Base-by-base conservation (phyloP, 768 basidiomycete genomes). In the Tulasnella sp. region DNA sequence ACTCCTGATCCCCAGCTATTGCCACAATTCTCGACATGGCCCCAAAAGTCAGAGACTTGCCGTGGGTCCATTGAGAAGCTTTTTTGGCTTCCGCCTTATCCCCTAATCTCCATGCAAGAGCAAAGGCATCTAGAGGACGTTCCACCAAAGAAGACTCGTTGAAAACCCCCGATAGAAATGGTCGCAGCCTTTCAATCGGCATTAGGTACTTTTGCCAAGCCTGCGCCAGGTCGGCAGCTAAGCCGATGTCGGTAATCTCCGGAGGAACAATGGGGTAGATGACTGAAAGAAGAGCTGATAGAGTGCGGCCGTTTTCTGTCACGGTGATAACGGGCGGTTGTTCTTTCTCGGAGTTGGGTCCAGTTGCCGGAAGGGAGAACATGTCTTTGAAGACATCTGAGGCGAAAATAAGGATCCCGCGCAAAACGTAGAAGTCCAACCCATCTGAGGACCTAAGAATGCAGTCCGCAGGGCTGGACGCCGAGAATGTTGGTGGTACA, bases 361-460 rank as follows among this genome's bases (percentile, higher is more conserved):
- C 1, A 84, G 82, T 24, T 38, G 84, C 12, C 19, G 58, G 58
- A 10, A 62, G 7, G 3, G 87, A 86, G 81, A 92, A 88, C 85
- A 90, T 88, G 80, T 87, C 86, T 74, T 85, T 85, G 81, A 92
- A 91, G 83, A 92, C 88, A 5, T 88, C 86, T 14, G 92, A 92
- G 0, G 89, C 88, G 21, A 90, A 82, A 21, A 88, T 87, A 18
- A 92, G 85, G 78, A 92, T 84, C 46, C 88, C 81, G 81, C 89
- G 89, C 86, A 89, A 88, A 77, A 89, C 88, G 79, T 87, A 86
- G 84, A 91, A 91, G 79, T 86, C 85, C 81, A 87, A 85, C 31
- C 84, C 81, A 81, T 91, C 91, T 73, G 88, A 89, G 10, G 90
- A 89, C 76, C 88, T 87, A 56, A 92, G 84, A 75, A 90, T 87